These are phyloP conservation scores for Hymenoscyphus fraxineus DNA, from an alignment of 2,329 filamentous ascomycete species.

Conservation along the genomic window DNA sequence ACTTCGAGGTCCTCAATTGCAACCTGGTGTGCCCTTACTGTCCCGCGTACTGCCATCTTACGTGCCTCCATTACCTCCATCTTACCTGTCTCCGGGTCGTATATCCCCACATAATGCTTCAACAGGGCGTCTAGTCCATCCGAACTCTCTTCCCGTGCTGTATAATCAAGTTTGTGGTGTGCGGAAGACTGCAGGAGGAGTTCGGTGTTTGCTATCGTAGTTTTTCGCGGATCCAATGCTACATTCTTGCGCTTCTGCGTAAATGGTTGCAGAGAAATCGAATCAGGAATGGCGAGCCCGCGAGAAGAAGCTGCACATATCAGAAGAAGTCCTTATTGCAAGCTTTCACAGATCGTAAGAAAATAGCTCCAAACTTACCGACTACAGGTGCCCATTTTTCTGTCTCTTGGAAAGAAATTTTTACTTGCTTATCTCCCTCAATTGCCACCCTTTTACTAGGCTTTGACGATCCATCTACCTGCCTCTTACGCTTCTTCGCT, in stretches of 20 bases:
- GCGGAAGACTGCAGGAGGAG: constrained; percentile 55
- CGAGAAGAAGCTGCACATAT: constrained; percentile 33
- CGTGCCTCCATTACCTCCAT: constrained; percentile 60
- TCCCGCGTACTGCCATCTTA: constrained; percentile 58
- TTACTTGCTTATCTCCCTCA: constrained; percentile 39
- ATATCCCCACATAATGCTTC: constrained; percentile 63
- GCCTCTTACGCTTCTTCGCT: constrained; percentile 50
- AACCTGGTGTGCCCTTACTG: constrained; percentile 53
- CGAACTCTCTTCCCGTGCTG: constrained; percentile 49
- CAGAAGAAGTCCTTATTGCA: background rate
- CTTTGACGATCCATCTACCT: constrained; percentile 36
- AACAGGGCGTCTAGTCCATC: constrained; percentile 43
- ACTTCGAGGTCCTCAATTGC: constrained; percentile 44
- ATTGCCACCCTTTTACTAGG: constrained; percentile 53
- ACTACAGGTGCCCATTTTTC: constrained; percentile 50
- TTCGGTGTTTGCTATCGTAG: constrained; percentile 38
- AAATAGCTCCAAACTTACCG: constrained; percentile 39
- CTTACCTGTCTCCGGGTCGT: constrained; percentile 56
- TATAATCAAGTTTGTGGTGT: constrained; percentile 58
- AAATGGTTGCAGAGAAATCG: constrained; percentile 34
- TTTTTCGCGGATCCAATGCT: constrained; percentile 23
- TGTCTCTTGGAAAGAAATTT: constrained; percentile 44
- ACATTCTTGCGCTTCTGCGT: constrained; percentile 30
- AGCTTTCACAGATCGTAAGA: background rate
- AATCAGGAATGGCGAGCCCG: constrained; percentile 33